phyloP scores from a whole-genome alignment of 352 stramenopile species.

The Aphanomyces euteiches region DNA sequence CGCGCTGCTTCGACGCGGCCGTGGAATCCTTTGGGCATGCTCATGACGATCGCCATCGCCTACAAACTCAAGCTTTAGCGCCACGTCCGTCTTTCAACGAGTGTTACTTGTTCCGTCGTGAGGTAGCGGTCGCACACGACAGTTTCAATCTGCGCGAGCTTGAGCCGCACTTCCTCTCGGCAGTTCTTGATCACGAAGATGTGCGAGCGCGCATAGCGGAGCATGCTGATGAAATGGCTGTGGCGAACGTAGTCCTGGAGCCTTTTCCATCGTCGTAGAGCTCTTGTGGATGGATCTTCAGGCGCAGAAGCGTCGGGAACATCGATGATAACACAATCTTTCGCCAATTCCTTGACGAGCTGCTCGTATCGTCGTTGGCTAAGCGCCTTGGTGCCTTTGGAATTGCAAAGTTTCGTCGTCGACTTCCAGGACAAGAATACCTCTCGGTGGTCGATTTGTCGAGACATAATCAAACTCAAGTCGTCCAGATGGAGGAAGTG shows the following conservation, averaged over 20 bases:
- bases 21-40: slow-evolving; percentile 61
- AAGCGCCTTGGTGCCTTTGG: slow-evolving; percentile 36
- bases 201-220: slow-evolving; percentile 12
- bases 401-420: neutral
- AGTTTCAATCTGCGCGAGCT: slow-evolving; percentile 79
- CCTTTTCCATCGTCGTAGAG: slow-evolving; percentile 22
- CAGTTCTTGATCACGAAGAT: slow-evolving; percentile 30
- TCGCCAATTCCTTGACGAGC: slow-evolving; percentile 56
- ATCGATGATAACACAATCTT: slow-evolving; percentile 20
- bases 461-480: slow-evolving; percentile 90
- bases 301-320: neutral
- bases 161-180: slow-evolving; percentile 66
- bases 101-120: slow-evolving; percentile 49
- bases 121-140: slow-evolving; percentile 73
- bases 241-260: slow-evolving; percentile 22
- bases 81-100: no score
- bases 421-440: slow-evolving; percentile 14
- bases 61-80: neutral
- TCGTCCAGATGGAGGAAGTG: slow-evolving; percentile 61
- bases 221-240: slow-evolving; percentile 19
- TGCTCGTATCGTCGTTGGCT: slow-evolving; percentile 69
- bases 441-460: slow-evolving; percentile 61
- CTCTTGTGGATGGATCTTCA: neutral
- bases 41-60: slow-evolving; percentile 63
- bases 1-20: slow-evolving; percentile 61